Base-by-base conservation (phyloP, 2,329 filamentous ascomycete species). In the Bipolaris bicolor region DNA sequence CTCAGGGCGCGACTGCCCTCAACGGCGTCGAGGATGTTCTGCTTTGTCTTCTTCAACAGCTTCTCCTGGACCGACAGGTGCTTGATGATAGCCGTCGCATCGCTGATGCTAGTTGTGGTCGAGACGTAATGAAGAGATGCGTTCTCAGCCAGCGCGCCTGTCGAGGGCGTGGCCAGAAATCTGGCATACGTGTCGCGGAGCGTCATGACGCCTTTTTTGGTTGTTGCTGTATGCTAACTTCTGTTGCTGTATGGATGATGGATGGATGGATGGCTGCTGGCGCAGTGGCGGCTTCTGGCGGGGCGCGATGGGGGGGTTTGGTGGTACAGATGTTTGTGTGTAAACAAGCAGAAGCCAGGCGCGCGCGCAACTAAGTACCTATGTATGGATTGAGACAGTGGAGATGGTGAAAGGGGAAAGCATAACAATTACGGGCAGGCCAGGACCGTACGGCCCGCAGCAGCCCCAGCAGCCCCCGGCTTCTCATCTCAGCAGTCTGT, bases 11-110 rank as follows among this genome's bases (percentile, higher is more conserved):
- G 84, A 54, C 82, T 76, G 60, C 88, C 87, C 74, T 97, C 90
- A 51, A 98, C 84, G 24, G 85, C 82, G 70, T 86, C 87, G 62
- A 98, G 80, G 50, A 94, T 78, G 41, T 89, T 88, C 77, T 97
- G 87, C 66, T 88, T 87, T 79, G 91, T 93, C 83, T 92, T 96
- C 78, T 88, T 90, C 72, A 97, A 82, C 73, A 90, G 85, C 74
- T 88, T 89, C 68, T 85, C 83, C 74, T 92, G 85, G 36, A 84
- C 83, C 69, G 81, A 83, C 61, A 97, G 79, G 78, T 98, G 93
- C 80, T 91, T 92, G 78, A 94, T 81, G 76, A 99, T 92, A 45
- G 91, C 86, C 49, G 87, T 83, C 45, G 89, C 78, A 66, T 91
- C 88, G 61, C 84, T 82, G 73, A 96, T 82, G 63, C 86, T 86